Percentiles rank a stretch among this genome's conserved stretches.
phyloP scores from a whole-genome alignment of 352 stramenopile genomes.

The Phytophthora sansomeana region DNA sequence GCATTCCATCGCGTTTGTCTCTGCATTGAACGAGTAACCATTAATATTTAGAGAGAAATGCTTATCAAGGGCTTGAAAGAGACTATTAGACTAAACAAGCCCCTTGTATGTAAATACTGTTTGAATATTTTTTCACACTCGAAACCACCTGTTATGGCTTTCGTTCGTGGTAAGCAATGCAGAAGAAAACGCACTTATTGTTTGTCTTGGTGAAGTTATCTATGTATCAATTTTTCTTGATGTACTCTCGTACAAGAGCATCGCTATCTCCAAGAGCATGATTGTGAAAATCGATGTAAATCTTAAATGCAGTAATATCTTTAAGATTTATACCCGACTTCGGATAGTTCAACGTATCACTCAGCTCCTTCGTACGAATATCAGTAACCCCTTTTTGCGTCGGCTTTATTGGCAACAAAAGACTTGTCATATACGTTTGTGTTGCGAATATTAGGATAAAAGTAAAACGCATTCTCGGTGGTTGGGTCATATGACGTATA shows the following conservation, averaged over 20 bases:
- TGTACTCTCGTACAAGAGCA: constrained; percentile 15
- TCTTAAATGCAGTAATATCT: constrained; percentile 14
- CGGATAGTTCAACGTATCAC: constrained; percentile 3
- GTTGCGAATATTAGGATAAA: constrained; percentile 5
- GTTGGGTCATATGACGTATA: constrained; percentile 12
- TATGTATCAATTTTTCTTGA: constrained; percentile 22
- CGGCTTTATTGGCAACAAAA: constrained; percentile 13
- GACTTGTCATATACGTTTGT: constrained; percentile 15
- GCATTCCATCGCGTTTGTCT: background rate
- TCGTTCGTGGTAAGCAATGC: constrained; percentile 15
- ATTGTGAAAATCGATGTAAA: constrained; percentile 20
- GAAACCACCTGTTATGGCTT: too few species aligned
- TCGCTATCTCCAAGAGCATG: constrained; percentile 23
- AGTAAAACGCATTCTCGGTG: constrained; percentile 4
- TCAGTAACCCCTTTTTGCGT: constrained; percentile 1
- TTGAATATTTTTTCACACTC: too few species aligned
- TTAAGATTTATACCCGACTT: constrained; percentile 7
- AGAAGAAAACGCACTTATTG: constrained; percentile 8
- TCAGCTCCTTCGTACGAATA: constrained; percentile 10
- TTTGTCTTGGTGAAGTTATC: constrained; percentile 19
- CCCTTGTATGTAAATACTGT: background rate
- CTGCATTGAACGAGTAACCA: constrained; percentile 6
- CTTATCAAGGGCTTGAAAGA: constrained; percentile 19
- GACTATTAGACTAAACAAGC: too few species aligned
- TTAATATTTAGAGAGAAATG: constrained; percentile 22